A percentile compares a stretch with the other conserved stretches of the same genome.
These are phyloP conservation scores for Barnettozyma californica DNA, from an alignment of 805 yeast genomes.

Conservation along the genomic window DNA sequence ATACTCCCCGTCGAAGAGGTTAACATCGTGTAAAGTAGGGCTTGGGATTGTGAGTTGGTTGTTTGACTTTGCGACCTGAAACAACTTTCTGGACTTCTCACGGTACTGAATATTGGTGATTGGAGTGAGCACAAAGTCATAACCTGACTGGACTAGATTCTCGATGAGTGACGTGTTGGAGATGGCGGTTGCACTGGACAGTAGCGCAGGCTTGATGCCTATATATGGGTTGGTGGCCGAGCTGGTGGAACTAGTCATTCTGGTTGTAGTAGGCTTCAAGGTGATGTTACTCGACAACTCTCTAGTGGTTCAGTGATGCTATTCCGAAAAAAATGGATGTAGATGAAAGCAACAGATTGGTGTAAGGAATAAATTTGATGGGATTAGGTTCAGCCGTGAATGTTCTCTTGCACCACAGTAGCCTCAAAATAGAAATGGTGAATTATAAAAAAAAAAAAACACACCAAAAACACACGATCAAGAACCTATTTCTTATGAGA, in stretches of 20 bases:
- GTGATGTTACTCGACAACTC: not conserved
- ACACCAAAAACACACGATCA: not conserved
- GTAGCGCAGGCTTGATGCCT: constrained; percentile 43
- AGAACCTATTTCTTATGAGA: too few relatives aligned
- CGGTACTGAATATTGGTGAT: constrained; percentile 48
- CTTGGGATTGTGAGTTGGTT: constrained; percentile 31
- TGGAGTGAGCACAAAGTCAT: constrained; percentile 48
- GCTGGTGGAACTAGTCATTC: not conserved
- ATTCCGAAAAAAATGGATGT: not conserved
- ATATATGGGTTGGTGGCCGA: constrained; percentile 22
- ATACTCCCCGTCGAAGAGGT: constrained; percentile 38
- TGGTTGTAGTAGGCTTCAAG: not conserved
- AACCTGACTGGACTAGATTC: constrained; percentile 33
- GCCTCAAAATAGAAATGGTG: not conserved
- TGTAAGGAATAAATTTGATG: not conserved
- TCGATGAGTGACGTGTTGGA: constrained; percentile 27
- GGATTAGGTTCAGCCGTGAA: not conserved
- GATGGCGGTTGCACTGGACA: constrained; percentile 26
- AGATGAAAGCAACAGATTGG: not conserved
- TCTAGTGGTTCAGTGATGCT: not conserved
- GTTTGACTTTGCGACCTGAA: constrained; percentile 28
- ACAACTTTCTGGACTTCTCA: constrained; percentile 36
- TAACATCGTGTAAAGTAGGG: constrained; percentile 38
- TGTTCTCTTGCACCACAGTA: not conserved
- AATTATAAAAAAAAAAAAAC: too few relatives aligned